A percentile compares a stretch with the other conserved stretches of the same genome.
These are phyloP conservation scores for Eutrema japonicum DNA, from an alignment of 345 rosid species.

Conservation along the genomic window DNA sequence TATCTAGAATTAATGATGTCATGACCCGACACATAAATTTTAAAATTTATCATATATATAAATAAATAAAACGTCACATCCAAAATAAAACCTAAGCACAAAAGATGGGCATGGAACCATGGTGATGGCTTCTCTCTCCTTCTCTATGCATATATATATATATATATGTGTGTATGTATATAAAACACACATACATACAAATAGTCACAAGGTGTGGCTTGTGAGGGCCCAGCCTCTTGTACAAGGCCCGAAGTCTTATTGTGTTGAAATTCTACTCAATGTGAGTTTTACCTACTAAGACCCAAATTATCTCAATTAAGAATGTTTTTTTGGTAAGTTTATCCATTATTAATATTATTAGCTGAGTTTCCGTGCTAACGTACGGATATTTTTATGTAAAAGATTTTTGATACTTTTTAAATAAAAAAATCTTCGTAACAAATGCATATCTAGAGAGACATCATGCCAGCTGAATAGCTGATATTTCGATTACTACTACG, in stretches of 20 bases:
- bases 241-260: slow-evolving; percentile 30
- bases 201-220: slow-evolving; percentile 39
- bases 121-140: slow-evolving; percentile 34
- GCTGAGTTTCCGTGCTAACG: no score
- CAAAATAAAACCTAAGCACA: slow-evolving; percentile 40
- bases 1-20: slow-evolving; percentile 30
- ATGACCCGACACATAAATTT: slow-evolving; percentile 35
- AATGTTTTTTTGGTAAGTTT: slow-evolving; percentile 23
- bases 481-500: no score
- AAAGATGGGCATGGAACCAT: slow-evolving; percentile 34
- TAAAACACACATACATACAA: slow-evolving; percentile 18
- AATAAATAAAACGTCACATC: slow-evolving; percentile 43
- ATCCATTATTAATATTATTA: slow-evolving; percentile 1
- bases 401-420: no score
- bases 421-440: no score
- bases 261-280: slow-evolving; percentile 28
- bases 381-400: no score
- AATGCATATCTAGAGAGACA: no score
- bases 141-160: slow-evolving; percentile 3
- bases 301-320: slow-evolving; percentile 21
- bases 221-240: slow-evolving; percentile 41
- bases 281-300: slow-evolving; percentile 39
- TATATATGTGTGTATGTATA: not conserved
- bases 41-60: slow-evolving; percentile 6
- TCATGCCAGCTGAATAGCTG: no score